Conservation (phyloP, 2,329 filamentous ascomycete species). For the Exophiala bonariae region DNA sequence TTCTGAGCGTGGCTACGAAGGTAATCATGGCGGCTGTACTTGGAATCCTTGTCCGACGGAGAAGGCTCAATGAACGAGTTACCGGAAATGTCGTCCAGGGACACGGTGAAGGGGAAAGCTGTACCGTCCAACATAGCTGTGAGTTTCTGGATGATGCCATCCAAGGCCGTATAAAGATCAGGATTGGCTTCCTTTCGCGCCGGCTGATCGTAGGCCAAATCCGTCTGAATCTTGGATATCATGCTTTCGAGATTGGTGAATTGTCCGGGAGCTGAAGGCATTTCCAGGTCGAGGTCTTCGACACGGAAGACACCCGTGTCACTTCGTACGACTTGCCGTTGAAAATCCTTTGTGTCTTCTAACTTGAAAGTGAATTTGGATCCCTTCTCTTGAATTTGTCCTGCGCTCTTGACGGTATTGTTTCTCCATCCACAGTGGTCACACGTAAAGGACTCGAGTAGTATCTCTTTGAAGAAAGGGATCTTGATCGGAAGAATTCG, state of each 20-base stretch:
- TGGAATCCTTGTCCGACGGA: slow-evolving; percentile 71
- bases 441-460: slow-evolving; percentile 96
- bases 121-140: slow-evolving; percentile 75
- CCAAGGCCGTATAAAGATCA: slow-evolving; percentile 76
- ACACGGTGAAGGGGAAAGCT: slow-evolving; percentile 83
- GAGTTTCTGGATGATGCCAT: slow-evolving; percentile 71
- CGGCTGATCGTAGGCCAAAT: slow-evolving; percentile 80
- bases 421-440: slow-evolving; percentile 86
- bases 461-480: slow-evolving; percentile 95
- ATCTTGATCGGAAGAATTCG: slow-evolving; percentile 86
- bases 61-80: slow-evolving; percentile 97
- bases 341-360: slow-evolving; percentile 71
- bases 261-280: slow-evolving; percentile 86
- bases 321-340: slow-evolving; percentile 87
- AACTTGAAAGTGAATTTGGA: slow-evolving; percentile 80
- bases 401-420: slow-evolving; percentile 90
- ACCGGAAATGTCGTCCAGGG: slow-evolving; percentile 85
- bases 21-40: slow-evolving; percentile 87
- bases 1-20: slow-evolving; percentile 83
- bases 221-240: slow-evolving; percentile 73
- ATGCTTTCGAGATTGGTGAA: slow-evolving; percentile 93
- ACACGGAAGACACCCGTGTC: slow-evolving; percentile 84
- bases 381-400: slow-evolving; percentile 86
- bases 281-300: slow-evolving; percentile 89
- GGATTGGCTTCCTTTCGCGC: slow-evolving; percentile 74